A percentile compares a stretch with the other conserved stretches of the same genome.
Evolutionary conservation across 2,329 filamentous ascomycete species (phyloP).

Genomic region (Penicillium nordicum): DNA sequence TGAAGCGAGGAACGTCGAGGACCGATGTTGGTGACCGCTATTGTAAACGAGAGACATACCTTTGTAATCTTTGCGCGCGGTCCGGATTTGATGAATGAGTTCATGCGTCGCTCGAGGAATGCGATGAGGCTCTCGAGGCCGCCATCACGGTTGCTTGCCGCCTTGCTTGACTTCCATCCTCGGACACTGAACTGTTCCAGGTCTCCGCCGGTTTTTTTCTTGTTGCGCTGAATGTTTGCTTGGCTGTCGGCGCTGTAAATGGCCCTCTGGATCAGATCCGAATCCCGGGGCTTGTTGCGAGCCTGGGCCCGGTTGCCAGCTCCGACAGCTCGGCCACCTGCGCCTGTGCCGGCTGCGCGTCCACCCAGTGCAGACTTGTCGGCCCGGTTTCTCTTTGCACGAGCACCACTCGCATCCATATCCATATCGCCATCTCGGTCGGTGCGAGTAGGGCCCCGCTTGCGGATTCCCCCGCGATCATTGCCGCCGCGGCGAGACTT

Average conservation of each 20-base stretch:
- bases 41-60: conserved; percentile 61
- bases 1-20: conserved; percentile 35
- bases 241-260: conserved; percentile 34
- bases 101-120: conserved; percentile 70
- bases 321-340: conserved; percentile 29
- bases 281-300: conserved; percentile 33
- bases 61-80: conserved; percentile 66
- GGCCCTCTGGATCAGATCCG: conserved; percentile 38
- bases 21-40: conserved; percentile 41
- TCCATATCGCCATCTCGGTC: conserved; percentile 62
- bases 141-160: conserved; percentile 62
- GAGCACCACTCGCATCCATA: conserved; percentile 51
- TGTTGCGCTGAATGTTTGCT: conserved; percentile 40
- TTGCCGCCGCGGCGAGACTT: conserved; percentile 31
- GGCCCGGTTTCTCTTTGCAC: conserved; percentile 33
- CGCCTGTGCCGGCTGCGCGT: not conserved
- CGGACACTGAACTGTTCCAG: conserved; percentile 47
- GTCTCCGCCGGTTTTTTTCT: conserved; percentile 23
- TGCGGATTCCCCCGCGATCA: conserved; percentile 51
- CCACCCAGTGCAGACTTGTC: conserved; percentile 5
- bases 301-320: conserved; percentile 21
- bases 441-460: conserved; percentile 46
- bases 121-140: conserved; percentile 62
- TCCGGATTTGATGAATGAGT: conserved; percentile 46
- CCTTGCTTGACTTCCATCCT: conserved; percentile 68